Percentiles rank a stretch among this genome's conserved stretches.
phyloP scores from a whole-genome alignment of 345 rosid species.

The Litchi chinensis region DNA sequence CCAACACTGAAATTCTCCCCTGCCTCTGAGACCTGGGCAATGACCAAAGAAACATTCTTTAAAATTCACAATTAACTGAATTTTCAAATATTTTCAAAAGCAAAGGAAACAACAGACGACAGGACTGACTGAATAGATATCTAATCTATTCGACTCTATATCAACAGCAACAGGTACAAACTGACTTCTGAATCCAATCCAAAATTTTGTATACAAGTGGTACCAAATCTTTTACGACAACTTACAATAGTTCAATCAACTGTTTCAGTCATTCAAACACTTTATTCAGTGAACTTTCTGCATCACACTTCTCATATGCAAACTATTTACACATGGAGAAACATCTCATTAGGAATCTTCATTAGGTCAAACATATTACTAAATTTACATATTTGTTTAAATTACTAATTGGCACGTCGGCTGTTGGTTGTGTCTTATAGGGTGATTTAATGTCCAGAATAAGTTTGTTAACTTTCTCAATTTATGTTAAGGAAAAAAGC shows the following conservation, averaged over 20 bases:
- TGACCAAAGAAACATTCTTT: slow-evolving; percentile 14
- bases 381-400: not conserved
- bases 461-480: not conserved
- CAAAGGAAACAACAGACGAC: not conserved
- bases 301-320: not conserved
- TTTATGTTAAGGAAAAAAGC: not conserved
- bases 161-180: not conserved
- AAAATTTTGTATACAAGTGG: not conserved
- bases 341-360: not conserved
- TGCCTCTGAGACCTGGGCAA: slow-evolving; percentile 78
- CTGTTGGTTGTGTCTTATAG: not conserved
- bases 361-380: not conserved
- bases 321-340: not conserved
- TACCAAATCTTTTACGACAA: not conserved
- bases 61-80: not conserved
- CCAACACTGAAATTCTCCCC: slow-evolving; percentile 99
- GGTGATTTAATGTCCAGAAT: not conserved
- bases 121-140: not conserved
- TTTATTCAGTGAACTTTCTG: not conserved
- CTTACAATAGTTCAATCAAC: not conserved
- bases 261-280: not conserved
- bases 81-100: not conserved
- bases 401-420: not conserved
- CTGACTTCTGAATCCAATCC: not conserved
- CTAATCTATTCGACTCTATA: not conserved